phyloP scores from a whole-genome alignment of 129 eudicot genomes.

The Flaveria bidentis region DNA sequence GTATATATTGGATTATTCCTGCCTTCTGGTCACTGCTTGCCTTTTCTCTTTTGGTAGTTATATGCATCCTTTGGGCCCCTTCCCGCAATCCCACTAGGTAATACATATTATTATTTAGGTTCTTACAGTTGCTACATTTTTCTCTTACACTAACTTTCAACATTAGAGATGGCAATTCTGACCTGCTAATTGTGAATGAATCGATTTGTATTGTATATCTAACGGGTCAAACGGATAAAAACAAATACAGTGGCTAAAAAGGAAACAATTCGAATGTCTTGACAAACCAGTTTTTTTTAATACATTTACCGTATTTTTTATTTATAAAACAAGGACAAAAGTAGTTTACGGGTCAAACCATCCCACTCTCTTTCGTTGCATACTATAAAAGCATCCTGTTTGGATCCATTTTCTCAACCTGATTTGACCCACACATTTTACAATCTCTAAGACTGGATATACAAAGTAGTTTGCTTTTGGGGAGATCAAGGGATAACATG shows the following conservation, averaged over 20 bases:
- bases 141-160: background rate
- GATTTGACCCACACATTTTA: background rate
- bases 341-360: background rate
- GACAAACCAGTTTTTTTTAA: background rate
- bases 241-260: background rate
- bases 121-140: slow-evolving; percentile 1
- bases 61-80: slow-evolving; percentile 80
- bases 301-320: background rate
- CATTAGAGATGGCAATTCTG: background rate
- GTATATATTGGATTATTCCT: slow-evolving; percentile 70
- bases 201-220: background rate
- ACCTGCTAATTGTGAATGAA: background rate
- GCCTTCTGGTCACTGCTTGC: slow-evolving; percentile 75
- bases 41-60: slow-evolving; percentile 57
- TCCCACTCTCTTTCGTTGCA: background rate
- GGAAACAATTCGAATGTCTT: background rate
- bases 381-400: background rate
- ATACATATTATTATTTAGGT: background rate
- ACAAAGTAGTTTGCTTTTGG: background rate
- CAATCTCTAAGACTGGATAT: background rate
- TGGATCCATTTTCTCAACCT: background rate
- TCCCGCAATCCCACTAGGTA: slow-evolving; percentile 79
- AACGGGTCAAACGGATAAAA: background rate
- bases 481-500: background rate
- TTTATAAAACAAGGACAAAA: background rate